A percentile compares a stretch with the other conserved stretches of the same genome.
phyloP scores from a whole-genome alignment of 495 filamentous ascomycete genomes.

The Glarea lozoyensis region DNA sequence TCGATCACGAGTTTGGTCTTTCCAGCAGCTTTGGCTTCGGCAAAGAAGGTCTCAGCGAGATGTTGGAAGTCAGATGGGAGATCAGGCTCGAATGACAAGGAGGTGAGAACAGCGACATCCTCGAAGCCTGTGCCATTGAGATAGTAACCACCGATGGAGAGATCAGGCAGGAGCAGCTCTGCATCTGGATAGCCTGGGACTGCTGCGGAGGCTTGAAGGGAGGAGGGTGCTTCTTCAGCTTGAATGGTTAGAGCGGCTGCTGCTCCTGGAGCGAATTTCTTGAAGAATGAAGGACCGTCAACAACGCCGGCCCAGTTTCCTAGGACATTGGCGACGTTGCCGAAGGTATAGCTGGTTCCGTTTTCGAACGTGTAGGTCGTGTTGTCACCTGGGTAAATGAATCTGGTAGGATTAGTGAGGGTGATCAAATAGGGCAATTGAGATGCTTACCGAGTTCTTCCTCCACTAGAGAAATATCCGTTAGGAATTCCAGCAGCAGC shows the following conservation, averaged over 20 bases:
- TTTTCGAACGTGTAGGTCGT: slow-evolving; percentile 36
- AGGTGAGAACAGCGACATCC: slow-evolving; percentile 19
- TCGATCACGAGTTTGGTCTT: slow-evolving; percentile 29
- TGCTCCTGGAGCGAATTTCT: slow-evolving; percentile 25
- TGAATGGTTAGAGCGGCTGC: slow-evolving; percentile 5
- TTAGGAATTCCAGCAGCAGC: slow-evolving; percentile 16
- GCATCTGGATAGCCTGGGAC: slow-evolving; percentile 40
- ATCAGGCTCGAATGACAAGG: slow-evolving; percentile 16
- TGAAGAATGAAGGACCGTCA: slow-evolving; percentile 30
- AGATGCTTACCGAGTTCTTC: slow-evolving; percentile 10
- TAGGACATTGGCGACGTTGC: slow-evolving; percentile 31
- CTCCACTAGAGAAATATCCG: slow-evolving; percentile 23
- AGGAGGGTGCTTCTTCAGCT: slow-evolving; percentile 4
- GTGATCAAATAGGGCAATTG: neutral
- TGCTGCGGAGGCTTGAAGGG: slow-evolving; percentile 8
- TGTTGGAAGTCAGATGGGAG: slow-evolving; percentile 12
- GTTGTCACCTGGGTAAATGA: slow-evolving; percentile 29
- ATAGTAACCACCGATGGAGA: slow-evolving; percentile 33
- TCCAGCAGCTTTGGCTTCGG: slow-evolving; percentile 9
- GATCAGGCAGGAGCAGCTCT: slow-evolving; percentile 31
- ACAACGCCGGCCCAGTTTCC: slow-evolving; percentile 21
- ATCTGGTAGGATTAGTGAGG: slow-evolving; percentile 15
- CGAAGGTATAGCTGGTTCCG: slow-evolving; percentile 23
- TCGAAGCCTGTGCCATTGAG: slow-evolving; percentile 13
- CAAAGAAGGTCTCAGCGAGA: slow-evolving; percentile 15